phyloP scores from a whole-genome alignment of 148 eudicot species.

The Rhododendron vialii region DNA sequence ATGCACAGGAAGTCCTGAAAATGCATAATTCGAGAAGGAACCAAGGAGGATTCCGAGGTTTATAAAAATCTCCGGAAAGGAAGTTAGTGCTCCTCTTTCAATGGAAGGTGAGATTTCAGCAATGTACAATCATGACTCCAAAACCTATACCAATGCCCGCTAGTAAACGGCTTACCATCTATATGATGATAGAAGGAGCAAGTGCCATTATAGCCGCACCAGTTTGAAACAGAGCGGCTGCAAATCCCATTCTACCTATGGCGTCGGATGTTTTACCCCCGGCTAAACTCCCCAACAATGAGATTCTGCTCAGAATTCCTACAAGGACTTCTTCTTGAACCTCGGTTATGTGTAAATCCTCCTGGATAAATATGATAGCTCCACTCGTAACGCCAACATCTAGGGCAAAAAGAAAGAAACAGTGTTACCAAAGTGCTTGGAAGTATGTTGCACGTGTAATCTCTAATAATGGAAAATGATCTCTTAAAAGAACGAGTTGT shows the following conservation, averaged over 20 bases:
- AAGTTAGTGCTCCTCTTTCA: slow-evolving; percentile 76
- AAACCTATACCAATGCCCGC: slow-evolving; percentile 88
- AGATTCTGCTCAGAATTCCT: slow-evolving; percentile 74
- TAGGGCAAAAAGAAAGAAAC: slow-evolving; percentile 14
- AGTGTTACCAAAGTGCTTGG: neutral
- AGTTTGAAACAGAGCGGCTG: slow-evolving; percentile 61
- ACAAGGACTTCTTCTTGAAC: slow-evolving; percentile 77
- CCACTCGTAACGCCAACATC: slow-evolving; percentile 97
- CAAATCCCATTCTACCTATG: slow-evolving; percentile 85
- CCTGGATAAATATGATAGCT: slow-evolving; percentile 67
- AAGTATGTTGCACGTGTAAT: neutral
- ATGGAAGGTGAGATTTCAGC: slow-evolving; percentile 81
- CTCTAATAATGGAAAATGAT: neutral
- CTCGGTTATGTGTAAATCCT: slow-evolving; percentile 64
- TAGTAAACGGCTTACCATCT: slow-evolving; percentile 64
- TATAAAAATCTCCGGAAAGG: slow-evolving; percentile 86
- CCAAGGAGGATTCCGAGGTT: slow-evolving; percentile 84
- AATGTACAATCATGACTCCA: slow-evolving; percentile 78
- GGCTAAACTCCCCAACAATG: slow-evolving; percentile 72
- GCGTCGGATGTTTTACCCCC: slow-evolving; percentile 85
- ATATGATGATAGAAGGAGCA: slow-evolving; percentile 51
- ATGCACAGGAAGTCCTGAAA: slow-evolving; percentile 62
- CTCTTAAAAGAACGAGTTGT: neutral
- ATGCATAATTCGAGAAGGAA: slow-evolving; percentile 70
- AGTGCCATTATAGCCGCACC: slow-evolving; percentile 78